A percentile compares a stretch with the other conserved stretches of the same genome.
Conservation (phyloP, 441 rosid species). For the Kokia cookei region DNA sequence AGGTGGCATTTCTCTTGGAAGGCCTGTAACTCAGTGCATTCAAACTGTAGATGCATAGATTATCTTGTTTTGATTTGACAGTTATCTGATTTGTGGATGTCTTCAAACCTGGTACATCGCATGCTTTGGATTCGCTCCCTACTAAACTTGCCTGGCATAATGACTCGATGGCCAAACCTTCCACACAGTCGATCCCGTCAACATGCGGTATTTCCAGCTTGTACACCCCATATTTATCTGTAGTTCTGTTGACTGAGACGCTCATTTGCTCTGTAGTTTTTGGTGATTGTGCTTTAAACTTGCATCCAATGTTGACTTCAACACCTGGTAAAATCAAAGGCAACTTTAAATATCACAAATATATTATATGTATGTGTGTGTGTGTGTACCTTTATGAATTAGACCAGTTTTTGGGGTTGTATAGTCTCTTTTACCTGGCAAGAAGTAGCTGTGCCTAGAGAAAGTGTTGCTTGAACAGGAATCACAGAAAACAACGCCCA, state of each 20-base stretch:
- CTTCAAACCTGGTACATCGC: constrained; percentile 41
- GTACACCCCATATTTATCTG: constrained; percentile 45
- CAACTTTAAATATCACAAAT: not conserved
- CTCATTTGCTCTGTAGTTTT: constrained; percentile 50
- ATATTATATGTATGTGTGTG: not conserved
- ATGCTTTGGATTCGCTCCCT: constrained; percentile 21
- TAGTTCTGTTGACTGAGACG: constrained; percentile 59
- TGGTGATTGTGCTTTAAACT: constrained; percentile 50
- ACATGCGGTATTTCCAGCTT: constrained; percentile 55
- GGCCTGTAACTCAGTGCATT: constrained; percentile 57
- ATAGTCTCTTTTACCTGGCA: constrained; percentile 39
- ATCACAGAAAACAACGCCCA: constrained; percentile 61
- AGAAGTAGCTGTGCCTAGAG: constrained; percentile 58
- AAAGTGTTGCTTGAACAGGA: constrained; percentile 41
- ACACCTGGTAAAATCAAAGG: constrained; percentile 27
- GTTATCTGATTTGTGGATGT: constrained; percentile 47
- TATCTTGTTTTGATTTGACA: constrained; percentile 55
- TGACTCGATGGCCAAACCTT: constrained; percentile 47
- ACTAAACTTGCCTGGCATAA: constrained; percentile 41
- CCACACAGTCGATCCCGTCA: constrained; percentile 59
- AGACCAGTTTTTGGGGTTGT: not conserved
- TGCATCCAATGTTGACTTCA: constrained; percentile 57
- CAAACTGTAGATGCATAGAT: constrained; percentile 59
- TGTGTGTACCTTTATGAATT: not conserved
- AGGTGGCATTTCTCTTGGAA: constrained; percentile 30